These are phyloP conservation scores for Suillus weaverae DNA, from an alignment of 768 basidiomycete genomes.

Conservation along the genomic window DNA sequence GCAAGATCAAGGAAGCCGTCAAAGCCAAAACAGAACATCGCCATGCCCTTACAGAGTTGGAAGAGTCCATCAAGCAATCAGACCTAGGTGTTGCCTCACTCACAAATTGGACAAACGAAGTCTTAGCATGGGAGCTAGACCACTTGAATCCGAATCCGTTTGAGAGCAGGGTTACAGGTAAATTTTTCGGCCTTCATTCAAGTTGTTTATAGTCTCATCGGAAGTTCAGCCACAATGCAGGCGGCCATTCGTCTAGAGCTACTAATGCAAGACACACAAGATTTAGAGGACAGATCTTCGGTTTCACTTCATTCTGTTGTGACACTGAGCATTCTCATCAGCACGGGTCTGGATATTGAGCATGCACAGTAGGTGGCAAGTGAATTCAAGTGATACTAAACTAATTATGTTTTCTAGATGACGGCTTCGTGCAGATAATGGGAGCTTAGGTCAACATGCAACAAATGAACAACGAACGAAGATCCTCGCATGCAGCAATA, in stretches of 20 bases:
- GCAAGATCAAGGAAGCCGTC: not conserved
- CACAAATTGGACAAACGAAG: slow-evolving; percentile 19
- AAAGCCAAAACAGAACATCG: slow-evolving; percentile 2
- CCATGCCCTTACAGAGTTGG: not conserved
- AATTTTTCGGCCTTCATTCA: not conserved
- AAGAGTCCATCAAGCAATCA: not conserved
- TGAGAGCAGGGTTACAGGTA: slow-evolving; percentile 11
- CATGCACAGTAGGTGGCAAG: slow-evolving; percentile 31
- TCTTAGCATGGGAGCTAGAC: slow-evolving; percentile 27
- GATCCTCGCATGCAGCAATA: not conserved
- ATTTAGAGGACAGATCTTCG: slow-evolving; percentile 2
- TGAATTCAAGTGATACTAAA: not conserved
- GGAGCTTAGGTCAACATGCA: not conserved
- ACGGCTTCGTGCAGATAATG: not conserved
- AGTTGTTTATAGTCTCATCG: slow-evolving; percentile 3
- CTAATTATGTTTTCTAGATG: not conserved
- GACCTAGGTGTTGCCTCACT: not conserved
- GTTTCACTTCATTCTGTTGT: slow-evolving; percentile 6
- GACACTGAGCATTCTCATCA: slow-evolving; percentile 27
- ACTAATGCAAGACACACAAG: slow-evolving; percentile 22
- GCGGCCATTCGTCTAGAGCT: slow-evolving; percentile 21
- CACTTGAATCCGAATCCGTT: slow-evolving; percentile 21
- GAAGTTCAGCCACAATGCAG: slow-evolving; percentile 13
- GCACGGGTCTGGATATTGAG: slow-evolving; percentile 34
- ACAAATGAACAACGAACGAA: not conserved